Percentiles rank a stretch among this genome's conserved stretches.
These are phyloP conservation scores for Galeopsis tetrahit DNA, from an alignment of 257 asterid genomes.

Conservation along the genomic window DNA sequence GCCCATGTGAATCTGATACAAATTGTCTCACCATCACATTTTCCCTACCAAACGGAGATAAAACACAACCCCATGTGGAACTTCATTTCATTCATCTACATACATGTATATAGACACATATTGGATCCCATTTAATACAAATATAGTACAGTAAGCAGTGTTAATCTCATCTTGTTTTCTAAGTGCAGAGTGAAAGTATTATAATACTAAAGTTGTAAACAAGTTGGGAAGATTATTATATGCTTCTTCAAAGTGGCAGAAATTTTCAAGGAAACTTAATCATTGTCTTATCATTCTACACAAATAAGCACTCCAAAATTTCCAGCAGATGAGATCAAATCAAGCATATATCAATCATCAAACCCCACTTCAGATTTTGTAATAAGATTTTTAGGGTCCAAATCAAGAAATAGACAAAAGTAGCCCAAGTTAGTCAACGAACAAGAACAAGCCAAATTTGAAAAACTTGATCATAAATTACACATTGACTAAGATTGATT, in stretches of 20 bases:
- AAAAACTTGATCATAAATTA: not conserved
- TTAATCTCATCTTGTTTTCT: too few relatives aligned
- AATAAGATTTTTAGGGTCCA: not conserved
- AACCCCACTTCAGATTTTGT: not conserved
- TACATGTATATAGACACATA: not conserved
- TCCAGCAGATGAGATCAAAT: not conserved
- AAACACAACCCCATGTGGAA: not conserved
- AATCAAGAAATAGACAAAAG: conserved; percentile 9
- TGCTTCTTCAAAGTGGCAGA: not conserved
- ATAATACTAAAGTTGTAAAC: too few relatives aligned
- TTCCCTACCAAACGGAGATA: conserved; percentile 3
- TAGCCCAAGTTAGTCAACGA: conserved; percentile 5
- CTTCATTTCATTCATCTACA: not conserved
- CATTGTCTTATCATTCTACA: not conserved
- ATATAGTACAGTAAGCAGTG: not conserved
- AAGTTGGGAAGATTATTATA: too few relatives aligned
- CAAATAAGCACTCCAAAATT: not conserved
- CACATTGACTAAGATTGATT: not conserved
- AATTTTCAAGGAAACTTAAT: not conserved
- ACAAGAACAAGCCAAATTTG: not conserved
- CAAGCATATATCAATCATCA: conserved; percentile 4
- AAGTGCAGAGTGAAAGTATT: too few relatives aligned
- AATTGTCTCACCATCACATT: conserved; percentile 26
- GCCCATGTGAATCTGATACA: conserved; percentile 40
- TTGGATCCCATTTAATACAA: not conserved